Evolutionary conservation across 1,139 yeast species (phyloP).

Genomic region (Blastobotrys malaysiensis): DNA sequence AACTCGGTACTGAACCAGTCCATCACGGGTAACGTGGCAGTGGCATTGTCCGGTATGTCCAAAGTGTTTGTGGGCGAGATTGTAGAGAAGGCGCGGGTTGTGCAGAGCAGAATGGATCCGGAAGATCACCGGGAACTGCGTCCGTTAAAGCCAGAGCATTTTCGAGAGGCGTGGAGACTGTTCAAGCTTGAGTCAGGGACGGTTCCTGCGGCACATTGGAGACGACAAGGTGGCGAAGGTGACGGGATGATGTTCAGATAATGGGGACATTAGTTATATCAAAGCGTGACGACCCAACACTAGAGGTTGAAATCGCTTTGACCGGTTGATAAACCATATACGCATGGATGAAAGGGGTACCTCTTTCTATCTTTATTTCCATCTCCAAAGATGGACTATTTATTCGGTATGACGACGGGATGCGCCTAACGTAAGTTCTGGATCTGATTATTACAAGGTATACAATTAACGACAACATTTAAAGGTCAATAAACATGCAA

Average conservation of each 20-base stretch:
- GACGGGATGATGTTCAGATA: constrained; percentile 64
- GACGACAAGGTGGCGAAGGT: constrained; percentile 65
- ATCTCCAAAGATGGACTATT: not conserved
- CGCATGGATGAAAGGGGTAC: no score
- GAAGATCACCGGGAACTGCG: constrained; percentile 35
- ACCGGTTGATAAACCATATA: no score
- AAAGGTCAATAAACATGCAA: no score
- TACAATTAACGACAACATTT: not conserved
- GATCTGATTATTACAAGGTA: not conserved
- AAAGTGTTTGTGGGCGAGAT: constrained; percentile 86
- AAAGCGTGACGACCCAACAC: no score
- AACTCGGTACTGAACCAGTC: constrained; percentile 76
- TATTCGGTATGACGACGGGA: not conserved
- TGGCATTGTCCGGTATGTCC: constrained; percentile 79
- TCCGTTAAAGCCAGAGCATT: constrained; percentile 77
- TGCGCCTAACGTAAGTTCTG: not conserved
- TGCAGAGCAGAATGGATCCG: constrained; percentile 34
- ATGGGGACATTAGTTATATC: no score
- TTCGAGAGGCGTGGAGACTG: constrained; percentile 83
- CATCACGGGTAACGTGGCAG: constrained; percentile 77
- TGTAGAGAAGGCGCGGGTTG: constrained; percentile 72
- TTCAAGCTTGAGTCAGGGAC: constrained; percentile 60
- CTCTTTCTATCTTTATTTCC: no score
- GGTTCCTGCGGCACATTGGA: constrained; percentile 62
- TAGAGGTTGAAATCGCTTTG: no score